Evolutionary conservation across 345 rosid genomes (phyloP), one percentile per base, ranked within the genome.

Genomic region (Arabidopsis suecica): DNA sequence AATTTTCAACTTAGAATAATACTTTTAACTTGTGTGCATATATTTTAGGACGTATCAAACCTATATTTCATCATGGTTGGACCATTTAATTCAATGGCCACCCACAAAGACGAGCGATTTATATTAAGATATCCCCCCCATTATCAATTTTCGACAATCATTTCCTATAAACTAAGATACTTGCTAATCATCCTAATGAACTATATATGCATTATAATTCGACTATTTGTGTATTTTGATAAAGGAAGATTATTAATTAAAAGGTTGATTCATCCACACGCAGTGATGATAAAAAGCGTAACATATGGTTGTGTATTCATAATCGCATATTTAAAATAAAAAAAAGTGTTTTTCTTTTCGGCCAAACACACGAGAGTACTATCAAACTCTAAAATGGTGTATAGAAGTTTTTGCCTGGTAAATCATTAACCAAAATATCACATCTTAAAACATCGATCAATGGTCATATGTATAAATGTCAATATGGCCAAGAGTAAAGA

Each of bases 201-300:
- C 18, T 38, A 48, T 50, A 28, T 41, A 38, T 50, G 30, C 55
- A 61, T 6, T 37, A 37, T 37, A 37, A 48, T 49, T 9, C 23
- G 33, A 75, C 72, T 45, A 40, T 44, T 60, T 60, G 44, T 48
- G 38, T 9, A 37, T 67, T 38, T 49, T 38, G 42, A 38, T 18
- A 40, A 40, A 20, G 68, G 34, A 40, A 14, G 38, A 9, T 13
- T 60, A 51, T 36, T 61, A 32, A 42, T 5, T 1, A 14, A 32
- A 61, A 54, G 62, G 45, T 74, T 68, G 74, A 68, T 68, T 68
- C 41, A 68, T 42, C 56, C 74, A 60, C 69, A 76, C 79, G 74
- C 51, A 20, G 74, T 68, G 64, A 76, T 76, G 64, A 69, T 75
- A 53, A 32, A 59, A 61, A 67, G 73, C 9, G 54, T 50, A 55